These are phyloP conservation scores for Oryza meridionalis DNA, from an alignment of 176 grass and related monocot genomes.

Conservation along the genomic window DNA sequence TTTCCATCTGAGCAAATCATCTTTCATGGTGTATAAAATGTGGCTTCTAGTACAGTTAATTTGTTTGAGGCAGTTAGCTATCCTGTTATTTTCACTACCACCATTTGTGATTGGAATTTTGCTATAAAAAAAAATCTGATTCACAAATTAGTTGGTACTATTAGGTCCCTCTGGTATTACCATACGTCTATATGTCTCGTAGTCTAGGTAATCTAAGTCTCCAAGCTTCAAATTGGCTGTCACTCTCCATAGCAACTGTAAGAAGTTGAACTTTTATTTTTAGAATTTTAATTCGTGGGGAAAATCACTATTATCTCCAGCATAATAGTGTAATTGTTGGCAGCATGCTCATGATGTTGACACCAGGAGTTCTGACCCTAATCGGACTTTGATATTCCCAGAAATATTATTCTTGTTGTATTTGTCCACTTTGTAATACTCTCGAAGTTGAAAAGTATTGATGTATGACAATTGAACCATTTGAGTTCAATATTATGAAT, in stretches of 20 bases:
- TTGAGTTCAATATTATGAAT: neutral
- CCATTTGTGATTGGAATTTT: neutral
- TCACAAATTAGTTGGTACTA: neutral
- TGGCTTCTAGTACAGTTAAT: neutral
- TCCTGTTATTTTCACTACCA: neutral
- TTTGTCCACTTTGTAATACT: neutral
- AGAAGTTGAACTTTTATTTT: slow-evolving; percentile 6
- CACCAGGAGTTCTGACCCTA: neutral
- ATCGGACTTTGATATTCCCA: slow-evolving; percentile 7
- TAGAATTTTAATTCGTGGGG: neutral
- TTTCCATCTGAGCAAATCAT: neutral
- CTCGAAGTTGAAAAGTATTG: neutral
- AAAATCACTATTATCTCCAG: neutral
- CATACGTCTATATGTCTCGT: neutral
- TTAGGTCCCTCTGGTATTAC: neutral
- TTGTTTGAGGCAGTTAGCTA: neutral
- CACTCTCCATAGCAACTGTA: neutral
- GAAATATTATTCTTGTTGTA: neutral
- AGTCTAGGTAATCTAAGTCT: neutral
- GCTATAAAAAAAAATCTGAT: neutral
- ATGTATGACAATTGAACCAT: neutral
- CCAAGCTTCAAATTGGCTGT: neutral
- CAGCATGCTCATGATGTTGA: neutral
- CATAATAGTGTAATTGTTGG: neutral
- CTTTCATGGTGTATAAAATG: neutral